Conservation (phyloP, 371 early-diverging fungal genomes). For the Mucor sp. region DNA sequence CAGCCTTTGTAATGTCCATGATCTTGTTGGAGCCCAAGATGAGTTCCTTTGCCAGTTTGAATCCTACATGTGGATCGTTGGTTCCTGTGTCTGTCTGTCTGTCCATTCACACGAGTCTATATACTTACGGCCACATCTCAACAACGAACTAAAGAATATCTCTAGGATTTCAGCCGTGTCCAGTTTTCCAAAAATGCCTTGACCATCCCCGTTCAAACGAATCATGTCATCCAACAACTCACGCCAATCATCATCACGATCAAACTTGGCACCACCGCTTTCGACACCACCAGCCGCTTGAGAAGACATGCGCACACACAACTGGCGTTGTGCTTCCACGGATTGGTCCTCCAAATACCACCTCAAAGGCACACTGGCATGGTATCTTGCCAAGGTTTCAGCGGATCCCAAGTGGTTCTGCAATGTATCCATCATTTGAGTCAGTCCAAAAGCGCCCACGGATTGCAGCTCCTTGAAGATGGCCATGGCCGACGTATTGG, state of each 20-base stretch:
- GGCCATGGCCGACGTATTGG: conserved; percentile 27
- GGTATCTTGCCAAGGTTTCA: conserved; percentile 66
- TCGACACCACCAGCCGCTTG: conserved; percentile 64
- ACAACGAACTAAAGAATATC: conserved; percentile 66
- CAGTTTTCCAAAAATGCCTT: conserved; percentile 60
- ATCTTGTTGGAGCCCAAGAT: conserved; percentile 56
- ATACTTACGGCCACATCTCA: conserved; percentile 71
- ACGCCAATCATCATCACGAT: conserved; percentile 73
- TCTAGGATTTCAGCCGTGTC: conserved; percentile 62
- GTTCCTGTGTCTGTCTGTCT: neutral
- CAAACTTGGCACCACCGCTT: conserved; percentile 56
- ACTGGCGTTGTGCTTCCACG: conserved; percentile 52
- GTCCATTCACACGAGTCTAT: too few species aligned
- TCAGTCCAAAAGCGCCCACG: conserved; percentile 49
- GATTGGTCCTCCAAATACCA: conserved; percentile 62
- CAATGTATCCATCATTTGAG: conserved; percentile 63
- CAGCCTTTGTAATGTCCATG: conserved; percentile 56
- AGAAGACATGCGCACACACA: conserved; percentile 68
- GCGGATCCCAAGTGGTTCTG: conserved; percentile 68
- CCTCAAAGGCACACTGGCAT: conserved; percentile 57
- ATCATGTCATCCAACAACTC: conserved; percentile 71
- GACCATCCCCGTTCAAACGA: conserved; percentile 50
- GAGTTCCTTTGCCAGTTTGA: conserved; percentile 66
- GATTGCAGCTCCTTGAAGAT: conserved; percentile 52
- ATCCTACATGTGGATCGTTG: conserved; percentile 39